These are phyloP conservation scores for Thinopyrum elongatum DNA, from an alignment of 176 grass and related monocot genomes.

Conservation along the genomic window DNA sequence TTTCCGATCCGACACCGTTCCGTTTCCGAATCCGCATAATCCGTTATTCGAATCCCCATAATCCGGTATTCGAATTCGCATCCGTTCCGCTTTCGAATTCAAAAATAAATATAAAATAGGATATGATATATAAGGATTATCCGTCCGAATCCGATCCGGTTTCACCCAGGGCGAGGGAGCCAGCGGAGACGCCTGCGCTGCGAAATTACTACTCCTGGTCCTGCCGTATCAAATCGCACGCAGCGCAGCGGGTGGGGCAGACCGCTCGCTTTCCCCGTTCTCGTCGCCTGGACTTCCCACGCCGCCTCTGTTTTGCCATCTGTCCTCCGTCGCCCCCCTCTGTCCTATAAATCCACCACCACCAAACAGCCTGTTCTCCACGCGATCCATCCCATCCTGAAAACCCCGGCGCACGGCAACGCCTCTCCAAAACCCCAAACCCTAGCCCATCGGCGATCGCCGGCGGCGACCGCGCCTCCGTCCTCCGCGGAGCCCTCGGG, in stretches of 20 bases:
- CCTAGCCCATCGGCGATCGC: conserved; percentile 21
- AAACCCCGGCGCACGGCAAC: neutral
- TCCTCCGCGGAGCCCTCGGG: neutral
- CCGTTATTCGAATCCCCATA: too few relatives aligned
- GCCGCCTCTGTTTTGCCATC: neutral
- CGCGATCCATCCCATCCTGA: neutral
- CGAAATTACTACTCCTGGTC: neutral
- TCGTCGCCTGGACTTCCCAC: neutral
- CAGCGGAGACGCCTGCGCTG: neutral
- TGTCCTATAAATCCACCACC: neutral
- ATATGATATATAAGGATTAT: too few relatives aligned
- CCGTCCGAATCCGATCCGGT: too few relatives aligned
- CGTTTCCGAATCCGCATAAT: too few relatives aligned
- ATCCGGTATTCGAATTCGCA: too few relatives aligned
- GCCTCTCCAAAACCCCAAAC: neutral
- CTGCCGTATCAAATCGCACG: too few relatives aligned
- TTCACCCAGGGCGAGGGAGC: too few relatives aligned
- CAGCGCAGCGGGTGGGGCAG: neutral
- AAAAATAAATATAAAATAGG: too few relatives aligned
- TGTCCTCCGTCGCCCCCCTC: neutral
- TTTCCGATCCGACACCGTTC: too few relatives aligned
- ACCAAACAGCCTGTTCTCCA: neutral
- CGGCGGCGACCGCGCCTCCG: neutral
- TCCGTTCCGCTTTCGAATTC: too few relatives aligned
- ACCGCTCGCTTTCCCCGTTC: neutral